Conservation (phyloP, 2,329 filamentous ascomycete species). For the Metarhizium anisopliae region DNA sequence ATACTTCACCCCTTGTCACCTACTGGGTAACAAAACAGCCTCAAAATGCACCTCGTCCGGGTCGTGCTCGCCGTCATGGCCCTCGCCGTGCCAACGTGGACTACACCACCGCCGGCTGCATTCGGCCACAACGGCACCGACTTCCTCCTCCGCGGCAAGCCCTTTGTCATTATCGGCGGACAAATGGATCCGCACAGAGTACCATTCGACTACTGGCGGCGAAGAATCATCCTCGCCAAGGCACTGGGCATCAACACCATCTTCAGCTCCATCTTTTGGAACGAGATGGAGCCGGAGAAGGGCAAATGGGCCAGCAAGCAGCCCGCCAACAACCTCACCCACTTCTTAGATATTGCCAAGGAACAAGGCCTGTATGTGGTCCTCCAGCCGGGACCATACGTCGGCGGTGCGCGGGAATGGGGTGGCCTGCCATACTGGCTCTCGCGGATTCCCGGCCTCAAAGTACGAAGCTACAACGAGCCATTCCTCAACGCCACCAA, state of each 20-base stretch:
- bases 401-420: conserved; percentile 38
- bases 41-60: neutral
- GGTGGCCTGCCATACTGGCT: conserved; percentile 37
- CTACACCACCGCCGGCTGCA: neutral
- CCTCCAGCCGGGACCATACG: conserved; percentile 35
- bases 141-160: neutral
- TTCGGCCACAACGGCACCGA: conserved; percentile 13
- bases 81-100: neutral
- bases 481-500: conserved; percentile 26
- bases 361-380: conserved; percentile 37
- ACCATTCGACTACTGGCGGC: conserved; percentile 34
- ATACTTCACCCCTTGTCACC: too few species aligned
- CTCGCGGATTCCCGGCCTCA: conserved; percentile 21
- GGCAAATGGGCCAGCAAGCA: conserved; percentile 17
- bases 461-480: conserved; percentile 28
- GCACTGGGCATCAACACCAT: conserved; percentile 42
- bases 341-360: conserved; percentile 37
- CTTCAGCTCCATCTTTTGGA: conserved; percentile 40
- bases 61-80: neutral
- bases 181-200: conserved; percentile 40
- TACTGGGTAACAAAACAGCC: neutral
- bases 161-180: conserved; percentile 20
- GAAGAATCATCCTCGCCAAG: conserved; percentile 31
- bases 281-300: conserved; percentile 30
- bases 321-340: conserved; percentile 35